Evolutionary conservation across 495 filamentous ascomycete genomes (phyloP).

Genomic region (Lindgomyces ingoldianus): DNA sequence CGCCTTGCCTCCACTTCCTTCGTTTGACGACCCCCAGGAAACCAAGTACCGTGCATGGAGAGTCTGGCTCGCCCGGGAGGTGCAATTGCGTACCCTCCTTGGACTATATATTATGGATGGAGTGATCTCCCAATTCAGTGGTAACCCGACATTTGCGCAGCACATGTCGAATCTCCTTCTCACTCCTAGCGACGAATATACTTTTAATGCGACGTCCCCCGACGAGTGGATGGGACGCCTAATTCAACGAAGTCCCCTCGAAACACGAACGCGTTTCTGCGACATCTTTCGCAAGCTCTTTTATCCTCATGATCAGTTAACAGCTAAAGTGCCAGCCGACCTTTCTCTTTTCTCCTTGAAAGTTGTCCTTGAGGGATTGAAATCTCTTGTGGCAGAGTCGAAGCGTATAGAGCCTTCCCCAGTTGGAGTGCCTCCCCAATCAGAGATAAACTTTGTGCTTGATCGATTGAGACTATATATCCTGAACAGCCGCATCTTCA

Average conservation of each 20-base stretch:
- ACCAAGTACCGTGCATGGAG: conserved; percentile 9
- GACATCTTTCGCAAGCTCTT: conserved; percentile 16
- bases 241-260: not conserved
- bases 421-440: not conserved
- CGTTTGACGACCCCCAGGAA: conserved; percentile 1
- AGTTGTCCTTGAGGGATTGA: conserved; percentile 8
- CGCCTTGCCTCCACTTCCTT: not conserved
- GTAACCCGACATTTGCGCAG: conserved; percentile 14
- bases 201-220: conserved; percentile 2
- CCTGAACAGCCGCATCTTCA: not conserved
- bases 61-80: conserved; percentile 4
- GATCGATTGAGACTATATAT: conserved; percentile 2
- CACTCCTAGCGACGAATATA: conserved; percentile 8
- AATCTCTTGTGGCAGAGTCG: conserved; percentile 11
- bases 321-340: not conserved
- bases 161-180: conserved; percentile 11
- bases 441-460: not conserved
- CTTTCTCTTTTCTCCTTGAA: conserved; percentile 5
- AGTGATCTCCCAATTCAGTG: conserved; percentile 11
- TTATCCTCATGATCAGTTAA: conserved; percentile 3
- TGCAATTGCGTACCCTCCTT: conserved; percentile 2
- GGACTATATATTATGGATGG: conserved; percentile 15
- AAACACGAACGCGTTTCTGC: conserved; percentile 10
- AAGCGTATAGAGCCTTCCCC: conserved; percentile 12
- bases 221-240: conserved; percentile 4